A percentile compares a stretch with the other conserved stretches of the same genome.
phyloP scores from a whole-genome alignment of 179 eudicot species.

The Camellia oleifera region DNA sequence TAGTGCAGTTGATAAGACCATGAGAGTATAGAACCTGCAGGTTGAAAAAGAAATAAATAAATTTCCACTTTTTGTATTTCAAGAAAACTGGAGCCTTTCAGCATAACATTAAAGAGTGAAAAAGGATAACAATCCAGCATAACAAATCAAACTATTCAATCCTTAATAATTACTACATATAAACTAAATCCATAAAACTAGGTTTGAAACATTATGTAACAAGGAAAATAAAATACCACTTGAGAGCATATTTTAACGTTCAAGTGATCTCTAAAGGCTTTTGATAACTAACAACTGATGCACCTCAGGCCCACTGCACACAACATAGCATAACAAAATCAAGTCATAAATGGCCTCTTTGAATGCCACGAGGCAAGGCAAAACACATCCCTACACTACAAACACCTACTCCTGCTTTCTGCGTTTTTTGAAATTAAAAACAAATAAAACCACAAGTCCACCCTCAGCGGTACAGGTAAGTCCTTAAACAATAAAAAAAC shows the following conservation, averaged over 20 bases:
- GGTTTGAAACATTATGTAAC: neutral
- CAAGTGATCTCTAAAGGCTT: neutral
- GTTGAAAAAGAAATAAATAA: neutral
- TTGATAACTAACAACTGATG: conserved; percentile 2
- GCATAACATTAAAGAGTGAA: neutral
- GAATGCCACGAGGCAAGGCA: neutral
- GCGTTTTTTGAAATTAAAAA: too few relatives aligned
- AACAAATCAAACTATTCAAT: neutral
- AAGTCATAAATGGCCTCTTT: neutral
- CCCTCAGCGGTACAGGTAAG: too few relatives aligned
- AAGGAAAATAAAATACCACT: neutral
- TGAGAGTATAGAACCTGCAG: conserved; percentile 89
- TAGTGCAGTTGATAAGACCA: conserved; percentile 96
- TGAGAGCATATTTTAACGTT: neutral
- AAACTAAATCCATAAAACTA: neutral
- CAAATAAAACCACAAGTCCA: too few relatives aligned
- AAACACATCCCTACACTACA: neutral
- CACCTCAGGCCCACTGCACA: neutral
- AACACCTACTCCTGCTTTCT: too few relatives aligned
- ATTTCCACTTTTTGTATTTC: neutral
- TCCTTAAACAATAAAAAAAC: too few relatives aligned
- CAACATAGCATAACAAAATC: too few relatives aligned
- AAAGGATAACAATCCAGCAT: neutral
- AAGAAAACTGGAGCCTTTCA: neutral
- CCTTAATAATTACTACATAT: neutral